Base-by-base conservation (phyloP, 2,329 filamentous ascomycete species). In the Colletotrichum brevisporum region DNA sequence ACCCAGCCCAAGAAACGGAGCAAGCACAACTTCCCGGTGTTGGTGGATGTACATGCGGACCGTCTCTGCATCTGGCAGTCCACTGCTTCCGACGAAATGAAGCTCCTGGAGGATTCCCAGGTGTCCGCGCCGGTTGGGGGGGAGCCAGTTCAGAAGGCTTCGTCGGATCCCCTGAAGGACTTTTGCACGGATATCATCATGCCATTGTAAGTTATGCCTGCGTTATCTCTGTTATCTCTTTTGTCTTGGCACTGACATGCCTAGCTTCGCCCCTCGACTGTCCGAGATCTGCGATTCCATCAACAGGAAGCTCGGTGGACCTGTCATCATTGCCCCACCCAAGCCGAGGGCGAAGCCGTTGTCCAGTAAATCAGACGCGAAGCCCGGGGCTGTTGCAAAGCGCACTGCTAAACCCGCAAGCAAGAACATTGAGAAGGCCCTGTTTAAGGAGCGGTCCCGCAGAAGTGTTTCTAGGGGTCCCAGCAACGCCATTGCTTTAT, bases 51-150 rank as follows among this genome's bases (percentile, higher is more conserved):
- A 0, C 88, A 94, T 59, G 88, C 93, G 8, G 93, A 96, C 78
- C 90, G 92, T 54, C 82, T 96, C 26, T 94, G 91, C 74, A 96
- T 96, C 69, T 95, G 93, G 93, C 92, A 95, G 76, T 94, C 92
- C 4, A 90, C 93, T 8, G 89, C 90, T 43, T 81, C 89, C 24
- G 88, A 92, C 71, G 87, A 89, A 63, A 78, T 86, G 67, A 81
- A 83, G 45, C 75, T 87, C 15, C 74, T 86, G 16, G 83, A 85
- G 52, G 85, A 88, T 63, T 83, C 85, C 1, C 86, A 88, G 70
- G 71, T 77, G 3, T 68, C 76, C 3, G 76, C 74, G 3, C 73
- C 77, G 1, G 71, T 72, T 2, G 80, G 81, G 50, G 77, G 78
- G 2, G 80, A 79, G 63, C 78, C 76, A 63, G 77, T 79, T 54